Base-by-base conservation (phyloP, 1,284 basidiomycete genomes). In the Neolentinus lepideus region DNA sequence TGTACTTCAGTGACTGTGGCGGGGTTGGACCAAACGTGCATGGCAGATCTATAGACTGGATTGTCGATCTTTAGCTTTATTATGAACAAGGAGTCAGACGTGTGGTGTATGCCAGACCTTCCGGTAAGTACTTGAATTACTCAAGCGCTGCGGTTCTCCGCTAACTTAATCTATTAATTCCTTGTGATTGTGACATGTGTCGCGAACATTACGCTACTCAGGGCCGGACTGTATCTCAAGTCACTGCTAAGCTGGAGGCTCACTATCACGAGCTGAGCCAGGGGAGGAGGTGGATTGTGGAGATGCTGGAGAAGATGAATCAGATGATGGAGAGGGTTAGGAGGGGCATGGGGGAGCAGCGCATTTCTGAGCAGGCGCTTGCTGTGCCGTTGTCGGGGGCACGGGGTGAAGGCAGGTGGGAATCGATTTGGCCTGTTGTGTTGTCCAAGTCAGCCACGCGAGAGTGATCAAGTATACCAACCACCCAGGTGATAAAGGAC, bases 221-320 rank as follows among this genome's bases (percentile, higher is more conserved):
- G n/a, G n/a, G n/a, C n/a, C n/a, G n/a, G n/a, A n/a, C n/a, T n/a
- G n/a, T n/a, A n/a, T n/a, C n/a, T n/a, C n/a, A n/a, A n/a, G n/a
- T n/a, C 14, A 60, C 78, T 45, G 65, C 62, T 2, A 88, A 91
- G 60, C 69, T 91, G 57, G 85, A 87, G 68, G 72, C 79, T 54
- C 88, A 90, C 65, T 89, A 88, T 64, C 63, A 70, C 21, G 78
- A 84, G 63, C 74, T 91, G 53, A 70, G 70, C 6, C 80, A 83
- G 61, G 78, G 86, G 63, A 80, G 81, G 66, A 72, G 72, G 62
- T 71, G 77, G 63, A 72, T 86, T 68, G 78, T 87, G 68, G 86
- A 88, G 65, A 75, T 91, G 79, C 65, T 90, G 57, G 79, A 83
- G 60, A 79, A 76, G 69, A 91, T 88, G 61, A 85, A 90, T 54